These are phyloP conservation scores for Magnolia sinica DNA, from an alignment of 164 flowering plant genomes.

Conservation along the genomic window DNA sequence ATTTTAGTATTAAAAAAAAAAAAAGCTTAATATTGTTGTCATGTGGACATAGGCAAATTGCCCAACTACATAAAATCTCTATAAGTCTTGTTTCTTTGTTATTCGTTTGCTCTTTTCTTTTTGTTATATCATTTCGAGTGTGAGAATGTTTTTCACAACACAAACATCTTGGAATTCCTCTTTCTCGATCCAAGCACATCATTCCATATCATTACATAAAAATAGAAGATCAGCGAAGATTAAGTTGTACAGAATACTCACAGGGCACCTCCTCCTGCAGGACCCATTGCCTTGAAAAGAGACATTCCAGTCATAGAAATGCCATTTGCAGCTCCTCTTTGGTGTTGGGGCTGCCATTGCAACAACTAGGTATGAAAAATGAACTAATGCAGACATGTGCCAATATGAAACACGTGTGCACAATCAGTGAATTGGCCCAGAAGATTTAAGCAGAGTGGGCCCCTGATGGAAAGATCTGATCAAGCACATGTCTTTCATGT, in stretches of 20 bases:
- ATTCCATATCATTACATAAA: background rate
- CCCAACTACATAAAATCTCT: too few relatives aligned
- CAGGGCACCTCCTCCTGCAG: slow-evolving; percentile 57
- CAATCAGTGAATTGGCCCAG: background rate
- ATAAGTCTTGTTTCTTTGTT: too few relatives aligned
- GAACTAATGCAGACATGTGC: background rate
- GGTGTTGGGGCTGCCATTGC: slow-evolving; percentile 15
- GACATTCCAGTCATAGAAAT: slow-evolving; percentile 50
- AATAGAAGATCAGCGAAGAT: background rate
- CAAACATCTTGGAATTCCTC: too few relatives aligned
- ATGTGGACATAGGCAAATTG: too few relatives aligned
- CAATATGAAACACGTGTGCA: background rate
- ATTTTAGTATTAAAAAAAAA: too few relatives aligned
- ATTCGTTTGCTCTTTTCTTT: too few relatives aligned
- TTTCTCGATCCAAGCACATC: too few relatives aligned
- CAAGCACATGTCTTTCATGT: background rate
- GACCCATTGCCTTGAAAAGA: slow-evolving; percentile 53
- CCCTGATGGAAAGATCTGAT: background rate
- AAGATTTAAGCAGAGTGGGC: too few relatives aligned
- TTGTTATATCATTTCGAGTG: too few relatives aligned
- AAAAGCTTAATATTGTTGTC: too few relatives aligned
- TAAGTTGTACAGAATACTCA: slow-evolving; percentile 20
- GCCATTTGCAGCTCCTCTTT: slow-evolving; percentile 24
- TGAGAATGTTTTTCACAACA: too few relatives aligned
- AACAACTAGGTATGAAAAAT: too few relatives aligned